phyloP scores from a whole-genome alignment of 2,329 filamentous ascomycete genomes.

The Amesomyces nigricolor region DNA sequence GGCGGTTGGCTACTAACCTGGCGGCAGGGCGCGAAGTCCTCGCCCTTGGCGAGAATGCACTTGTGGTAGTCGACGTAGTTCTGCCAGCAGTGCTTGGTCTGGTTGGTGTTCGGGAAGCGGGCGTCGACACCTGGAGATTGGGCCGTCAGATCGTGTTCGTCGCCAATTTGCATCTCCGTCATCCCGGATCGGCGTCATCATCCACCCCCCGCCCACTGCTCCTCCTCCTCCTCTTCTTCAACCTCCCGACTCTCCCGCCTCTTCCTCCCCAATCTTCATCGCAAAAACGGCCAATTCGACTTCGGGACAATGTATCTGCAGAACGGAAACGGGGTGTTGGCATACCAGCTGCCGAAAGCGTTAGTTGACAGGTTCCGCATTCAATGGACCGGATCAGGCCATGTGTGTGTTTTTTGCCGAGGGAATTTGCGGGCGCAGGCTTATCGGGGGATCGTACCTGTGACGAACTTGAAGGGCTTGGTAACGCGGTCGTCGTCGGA shows the following conservation, averaged over 20 bases:
- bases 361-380: slow-evolving; percentile 20
- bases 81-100: slow-evolving; percentile 99
- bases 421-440: slow-evolving; percentile 27
- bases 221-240: background rate
- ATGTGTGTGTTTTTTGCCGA: slow-evolving; percentile 25
- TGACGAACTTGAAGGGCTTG: slow-evolving; percentile 99
- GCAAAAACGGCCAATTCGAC: slow-evolving; percentile 14
- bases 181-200: slow-evolving; percentile 21
- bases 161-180: slow-evolving; percentile 20
- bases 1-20: slow-evolving; percentile 57
- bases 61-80: slow-evolving; percentile 99
- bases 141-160: slow-evolving; percentile 25
- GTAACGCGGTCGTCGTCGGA: slow-evolving; percentile 82
- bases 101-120: slow-evolving; percentile 97
- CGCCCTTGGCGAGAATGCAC: slow-evolving; percentile 96
- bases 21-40: slow-evolving; percentile 94
- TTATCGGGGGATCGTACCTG: slow-evolving; percentile 61
- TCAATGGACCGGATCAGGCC: slow-evolving; percentile 20
- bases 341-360: slow-evolving; percentile 27
- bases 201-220: background rate
- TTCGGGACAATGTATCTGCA: background rate
- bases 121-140: slow-evolving; percentile 81
- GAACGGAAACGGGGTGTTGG: slow-evolving; percentile 2
- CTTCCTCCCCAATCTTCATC: slow-evolving; percentile 7
- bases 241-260: background rate